Evolutionary conservation across 805 yeast genomes (phyloP).

Genomic region (Saccharomycopsis malanga): DNA sequence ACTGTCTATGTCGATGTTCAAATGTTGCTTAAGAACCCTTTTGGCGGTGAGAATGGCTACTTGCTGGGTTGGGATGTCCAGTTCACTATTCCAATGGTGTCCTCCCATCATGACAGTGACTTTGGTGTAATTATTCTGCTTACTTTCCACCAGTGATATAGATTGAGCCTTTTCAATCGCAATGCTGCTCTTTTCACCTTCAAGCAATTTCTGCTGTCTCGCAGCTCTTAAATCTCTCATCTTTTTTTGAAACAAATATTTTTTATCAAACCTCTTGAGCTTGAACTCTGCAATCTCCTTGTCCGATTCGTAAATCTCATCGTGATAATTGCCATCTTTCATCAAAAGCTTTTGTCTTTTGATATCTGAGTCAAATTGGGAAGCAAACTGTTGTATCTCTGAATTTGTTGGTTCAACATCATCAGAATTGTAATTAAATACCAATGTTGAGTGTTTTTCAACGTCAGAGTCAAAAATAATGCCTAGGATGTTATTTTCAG

Average conservation of each 20-base stretch:
- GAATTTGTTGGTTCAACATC: slow-evolving; percentile 28
- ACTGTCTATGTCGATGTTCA: slow-evolving; percentile 31
- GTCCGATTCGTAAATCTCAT: not conserved
- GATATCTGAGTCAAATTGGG: slow-evolving; percentile 20
- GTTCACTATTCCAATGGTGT: slow-evolving; percentile 40
- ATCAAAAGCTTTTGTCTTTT: not conserved
- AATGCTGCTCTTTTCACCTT: not conserved
- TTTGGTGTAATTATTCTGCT: slow-evolving; percentile 37
- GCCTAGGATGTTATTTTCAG: slow-evolving; percentile 50
- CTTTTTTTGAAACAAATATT: too few species aligned
- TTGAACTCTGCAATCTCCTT: not conserved
- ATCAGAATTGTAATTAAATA: not conserved
- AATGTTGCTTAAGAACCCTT: slow-evolving; percentile 33
- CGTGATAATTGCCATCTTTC: too few species aligned
- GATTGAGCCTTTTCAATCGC: not conserved
- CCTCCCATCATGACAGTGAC: slow-evolving; percentile 93
- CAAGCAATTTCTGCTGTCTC: not conserved
- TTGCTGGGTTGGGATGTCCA: slow-evolving; percentile 19
- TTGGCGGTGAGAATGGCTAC: slow-evolving; percentile 30
- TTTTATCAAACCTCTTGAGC: too few species aligned
- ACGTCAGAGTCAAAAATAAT: slow-evolving; percentile 87
- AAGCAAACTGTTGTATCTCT: slow-evolving; percentile 19
- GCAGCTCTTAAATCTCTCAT: not conserved
- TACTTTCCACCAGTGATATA: too few species aligned
- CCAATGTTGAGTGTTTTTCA: slow-evolving; percentile 39